Percentiles rank a stretch among this genome's conserved stretches.
phyloP scores from a whole-genome alignment of 2,329 filamentous ascomycete genomes.

The Sporothrix dimorphospora region DNA sequence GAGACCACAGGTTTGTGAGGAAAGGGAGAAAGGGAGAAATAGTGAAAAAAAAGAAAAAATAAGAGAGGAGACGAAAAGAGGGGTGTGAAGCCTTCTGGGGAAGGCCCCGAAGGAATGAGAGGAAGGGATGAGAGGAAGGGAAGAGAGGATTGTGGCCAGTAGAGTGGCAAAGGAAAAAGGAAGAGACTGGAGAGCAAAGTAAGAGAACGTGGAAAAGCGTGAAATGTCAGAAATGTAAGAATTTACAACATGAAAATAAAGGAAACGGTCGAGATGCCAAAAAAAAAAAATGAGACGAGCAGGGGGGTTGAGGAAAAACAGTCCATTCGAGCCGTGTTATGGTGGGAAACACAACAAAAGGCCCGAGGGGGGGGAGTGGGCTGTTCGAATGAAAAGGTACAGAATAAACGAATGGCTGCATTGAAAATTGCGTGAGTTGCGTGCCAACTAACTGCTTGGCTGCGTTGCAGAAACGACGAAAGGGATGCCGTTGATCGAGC shows the following conservation, averaged over 20 bases:
- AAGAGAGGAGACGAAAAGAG: not conserved
- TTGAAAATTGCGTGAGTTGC: not conserved
- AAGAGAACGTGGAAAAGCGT: not conserved
- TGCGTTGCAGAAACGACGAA: not conserved
- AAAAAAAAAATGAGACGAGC: not conserved
- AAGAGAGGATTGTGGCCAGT: too few species aligned
- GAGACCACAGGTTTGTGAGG: not conserved
- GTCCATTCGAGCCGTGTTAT: not conserved
- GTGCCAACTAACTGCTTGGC: not conserved
- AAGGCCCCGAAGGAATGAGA: not conserved
- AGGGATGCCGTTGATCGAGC: not conserved
- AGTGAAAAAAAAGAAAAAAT: not conserved
- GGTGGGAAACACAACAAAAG: slow-evolving; percentile 12
- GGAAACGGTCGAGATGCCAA: not conserved
- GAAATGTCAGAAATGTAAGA: not conserved
- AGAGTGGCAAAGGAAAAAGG: too few species aligned
- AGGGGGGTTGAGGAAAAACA: not conserved
- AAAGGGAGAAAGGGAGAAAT: not conserved
- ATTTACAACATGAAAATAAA: not conserved
- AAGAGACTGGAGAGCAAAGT: not conserved
- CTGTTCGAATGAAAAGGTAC: not conserved
- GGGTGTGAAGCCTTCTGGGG: not conserved
- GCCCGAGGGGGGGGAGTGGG: not conserved
- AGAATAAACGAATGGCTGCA: not conserved
- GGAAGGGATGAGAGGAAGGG: not conserved